Base-by-base conservation (phyloP, 805 yeast species). In the Kodamaea hsintzibuensis region DNA sequence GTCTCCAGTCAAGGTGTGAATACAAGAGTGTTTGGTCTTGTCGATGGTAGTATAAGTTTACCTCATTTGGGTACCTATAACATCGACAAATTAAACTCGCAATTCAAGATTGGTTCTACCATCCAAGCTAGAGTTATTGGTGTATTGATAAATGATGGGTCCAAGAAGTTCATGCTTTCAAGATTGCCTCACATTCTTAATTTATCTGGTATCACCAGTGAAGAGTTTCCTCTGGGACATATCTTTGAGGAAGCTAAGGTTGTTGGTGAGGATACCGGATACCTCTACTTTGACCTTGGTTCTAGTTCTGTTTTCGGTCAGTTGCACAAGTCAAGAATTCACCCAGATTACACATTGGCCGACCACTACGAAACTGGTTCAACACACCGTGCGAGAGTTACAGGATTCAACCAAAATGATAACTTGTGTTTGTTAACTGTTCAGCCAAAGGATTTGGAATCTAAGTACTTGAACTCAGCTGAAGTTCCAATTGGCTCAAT, bases 401-500 rank as follows among this genome's bases (percentile, higher is more conserved):
- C 90, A 30, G 89, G 91, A 1, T 89, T 72, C 63, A 83, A 89
- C 42, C 67, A 69, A 18, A 69, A 86, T 46, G 98, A 95, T 62
- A 83, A 85, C 53, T 67, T 82, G 42, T 84, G 84, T 61, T 77
- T 83, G 44, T 71, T 93, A 60, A 85, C 96, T 0, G 72, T 91
- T 63, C 87, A 91, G 60, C 82, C 89, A 10, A 73, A 79, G 47
- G 77, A 84, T 47, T 72, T 95, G 40, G 78, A 82, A 16, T 82
- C 87, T 58, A 79, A 83, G 64, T 93, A 81, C 63, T 72, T 95
- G 56, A 79, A 87, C 52, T 69, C 84, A 7, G 80, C 80, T 47
- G 97, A 92, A 62, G 81, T 95, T 30, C 89, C 90, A 54, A 71
- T 83, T 33, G 99, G 99, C 37, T 86, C 84, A 50, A 64, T 80